A percentile compares a stretch with the other conserved stretches of the same genome.
Evolutionary conservation across 2,329 filamentous ascomycete genomes (phyloP).

Genomic region (Fusarium drepaniforme): DNA sequence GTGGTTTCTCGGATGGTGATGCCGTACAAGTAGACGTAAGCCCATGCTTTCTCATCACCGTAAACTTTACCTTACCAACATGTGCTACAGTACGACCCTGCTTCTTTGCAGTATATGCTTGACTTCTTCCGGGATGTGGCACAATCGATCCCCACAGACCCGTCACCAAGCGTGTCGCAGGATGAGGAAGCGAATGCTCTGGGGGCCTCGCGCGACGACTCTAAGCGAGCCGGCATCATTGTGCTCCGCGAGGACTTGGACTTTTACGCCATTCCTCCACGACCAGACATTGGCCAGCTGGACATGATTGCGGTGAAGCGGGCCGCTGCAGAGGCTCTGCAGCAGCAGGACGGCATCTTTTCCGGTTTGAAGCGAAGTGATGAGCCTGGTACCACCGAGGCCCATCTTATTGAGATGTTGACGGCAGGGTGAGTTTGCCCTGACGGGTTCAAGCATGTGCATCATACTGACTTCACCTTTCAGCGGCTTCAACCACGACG

Average conservation of each 20-base stretch:
- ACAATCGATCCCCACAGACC: conserved; percentile 88
- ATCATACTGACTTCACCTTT: conserved; percentile 4
- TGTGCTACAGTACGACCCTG: conserved; percentile 85
- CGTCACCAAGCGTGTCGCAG: conserved; percentile 74
- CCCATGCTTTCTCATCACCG: conserved; percentile 40
- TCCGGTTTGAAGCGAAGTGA: conserved; percentile 95
- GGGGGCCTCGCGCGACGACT: conserved; percentile 80
- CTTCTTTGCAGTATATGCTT: conserved; percentile 98
- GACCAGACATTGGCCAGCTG: conserved; percentile 82
- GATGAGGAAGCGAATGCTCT: conserved; percentile 74
- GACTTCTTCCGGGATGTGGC: conserved; percentile 98
- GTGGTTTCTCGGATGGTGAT: conserved; percentile 90
- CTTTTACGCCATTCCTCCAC: conserved; percentile 95
- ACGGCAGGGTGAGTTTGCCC: conserved; percentile 84
- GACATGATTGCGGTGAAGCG: conserved; percentile 98
- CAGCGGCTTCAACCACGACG: conserved; percentile 96
- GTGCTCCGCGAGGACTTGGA: conserved; percentile 96
- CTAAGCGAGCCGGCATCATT: conserved; percentile 95
- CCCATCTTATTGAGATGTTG: conserved; percentile 98
- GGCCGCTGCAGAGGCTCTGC: conserved; percentile 86
- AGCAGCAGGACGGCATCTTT: conserved; percentile 94
- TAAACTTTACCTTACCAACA: conserved; percentile 15
- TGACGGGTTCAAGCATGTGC: background rate
- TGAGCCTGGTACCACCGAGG: conserved; percentile 95
- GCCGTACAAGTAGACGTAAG: conserved; percentile 97